These are phyloP conservation scores for Taphrina deformans DNA, from an alignment of 1,139 yeast genomes.

Conservation along the genomic window DNA sequence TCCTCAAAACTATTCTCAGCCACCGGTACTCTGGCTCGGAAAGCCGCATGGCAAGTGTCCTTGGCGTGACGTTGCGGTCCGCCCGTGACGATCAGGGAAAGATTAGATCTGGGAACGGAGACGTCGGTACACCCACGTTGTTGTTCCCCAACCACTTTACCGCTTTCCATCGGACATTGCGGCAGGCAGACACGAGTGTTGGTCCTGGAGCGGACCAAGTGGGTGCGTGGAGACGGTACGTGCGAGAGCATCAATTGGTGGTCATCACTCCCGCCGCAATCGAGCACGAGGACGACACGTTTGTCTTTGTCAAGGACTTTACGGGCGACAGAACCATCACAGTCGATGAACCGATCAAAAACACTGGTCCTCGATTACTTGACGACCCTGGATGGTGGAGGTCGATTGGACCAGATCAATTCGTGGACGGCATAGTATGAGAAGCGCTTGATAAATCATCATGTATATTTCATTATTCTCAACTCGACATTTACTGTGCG, in stretches of 20 bases:
- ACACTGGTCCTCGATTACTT: not conserved
- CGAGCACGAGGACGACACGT: not conserved
- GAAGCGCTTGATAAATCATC: not conserved
- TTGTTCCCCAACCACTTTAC: conserved; percentile 6
- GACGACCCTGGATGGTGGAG: conserved; percentile 1
- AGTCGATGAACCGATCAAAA: not conserved
- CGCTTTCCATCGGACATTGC: not conserved
- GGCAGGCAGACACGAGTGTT: not conserved
- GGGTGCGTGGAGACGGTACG: not conserved
- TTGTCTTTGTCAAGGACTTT: not conserved
- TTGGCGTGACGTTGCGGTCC: not conserved
- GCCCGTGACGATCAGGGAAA: not conserved
- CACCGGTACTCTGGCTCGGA: not conserved
- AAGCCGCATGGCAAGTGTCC: not conserved
- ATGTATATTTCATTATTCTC: not conserved
- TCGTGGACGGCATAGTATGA: not conserved
- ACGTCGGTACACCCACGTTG: not conserved
- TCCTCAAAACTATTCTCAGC: not conserved
- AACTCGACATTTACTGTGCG: too few species aligned
- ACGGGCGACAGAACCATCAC: not conserved
- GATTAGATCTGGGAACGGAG: not conserved
- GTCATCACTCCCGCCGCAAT: not conserved
- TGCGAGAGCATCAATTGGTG: not conserved
- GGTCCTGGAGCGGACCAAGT: not conserved
- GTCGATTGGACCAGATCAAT: not conserved